These are phyloP conservation scores for Eimeria praecox DNA, from an alignment of 169 alveolate genomes.

Conservation along the genomic window DNA sequence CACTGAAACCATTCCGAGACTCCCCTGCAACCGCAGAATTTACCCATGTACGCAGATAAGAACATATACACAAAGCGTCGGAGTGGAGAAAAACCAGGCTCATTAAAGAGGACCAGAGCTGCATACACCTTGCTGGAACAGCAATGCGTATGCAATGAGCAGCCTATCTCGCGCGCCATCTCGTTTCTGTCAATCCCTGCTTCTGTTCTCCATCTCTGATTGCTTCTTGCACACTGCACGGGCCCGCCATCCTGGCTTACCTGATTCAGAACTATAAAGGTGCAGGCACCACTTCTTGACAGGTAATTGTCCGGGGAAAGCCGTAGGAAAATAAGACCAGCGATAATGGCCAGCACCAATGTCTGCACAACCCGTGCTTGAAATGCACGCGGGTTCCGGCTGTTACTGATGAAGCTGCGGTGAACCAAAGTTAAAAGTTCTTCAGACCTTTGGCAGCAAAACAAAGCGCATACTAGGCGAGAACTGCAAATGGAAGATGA, in stretches of 20 bases:
- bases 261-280: slow-evolving; percentile 79
- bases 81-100: neutral
- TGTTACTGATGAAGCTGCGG: slow-evolving; percentile 78
- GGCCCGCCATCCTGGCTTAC: slow-evolving; percentile 21
- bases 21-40: slow-evolving; percentile 47
- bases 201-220: neutral
- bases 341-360: slow-evolving; percentile 69
- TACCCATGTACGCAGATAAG: neutral
- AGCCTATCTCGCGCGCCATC: neutral
- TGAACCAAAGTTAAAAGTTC: slow-evolving; percentile 53
- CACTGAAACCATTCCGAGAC: slow-evolving; percentile 78
- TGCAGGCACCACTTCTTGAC: slow-evolving; percentile 81
- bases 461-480: slow-evolving; percentile 13
- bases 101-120: neutral
- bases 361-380: slow-evolving; percentile 82
- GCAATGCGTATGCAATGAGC: neutral
- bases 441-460: slow-evolving; percentile 24
- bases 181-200: neutral
- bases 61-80: neutral
- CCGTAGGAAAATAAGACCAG: slow-evolving; percentile 77
- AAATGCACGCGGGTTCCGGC: slow-evolving; percentile 76
- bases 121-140: neutral
- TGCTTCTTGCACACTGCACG: neutral
- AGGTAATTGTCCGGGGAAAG: slow-evolving; percentile 54
- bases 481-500: neutral